Percentiles rank a stretch among this genome's conserved stretches.
phyloP scores from a whole-genome alignment of 306 rosid genomes.

The Trichosanthes cucumerina region DNA sequence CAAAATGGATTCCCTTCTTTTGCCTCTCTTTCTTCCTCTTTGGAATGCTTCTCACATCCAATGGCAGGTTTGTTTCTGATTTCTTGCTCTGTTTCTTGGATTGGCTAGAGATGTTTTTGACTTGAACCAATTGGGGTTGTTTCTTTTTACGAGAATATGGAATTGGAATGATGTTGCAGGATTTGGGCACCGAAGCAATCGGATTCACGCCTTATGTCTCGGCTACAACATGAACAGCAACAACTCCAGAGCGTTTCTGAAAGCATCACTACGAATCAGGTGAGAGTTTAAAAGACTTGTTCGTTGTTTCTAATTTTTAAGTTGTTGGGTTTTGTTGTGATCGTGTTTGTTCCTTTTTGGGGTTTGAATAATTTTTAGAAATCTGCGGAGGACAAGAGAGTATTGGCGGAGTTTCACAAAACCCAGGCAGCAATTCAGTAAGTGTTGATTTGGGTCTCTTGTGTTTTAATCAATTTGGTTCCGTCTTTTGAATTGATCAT shows the following conservation, averaged over 20 bases:
- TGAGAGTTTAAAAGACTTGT: background rate
- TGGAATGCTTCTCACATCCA: slow-evolving; percentile 4
- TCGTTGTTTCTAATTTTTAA: background rate
- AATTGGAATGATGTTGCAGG: background rate
- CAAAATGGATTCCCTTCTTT: background rate
- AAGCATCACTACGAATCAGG: background rate
- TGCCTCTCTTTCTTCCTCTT: background rate
- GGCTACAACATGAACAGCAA: background rate
- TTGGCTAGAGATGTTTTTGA: background rate
- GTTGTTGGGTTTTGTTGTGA: background rate
- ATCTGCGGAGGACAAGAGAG: slow-evolving; percentile 40
- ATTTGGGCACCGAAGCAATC: background rate
- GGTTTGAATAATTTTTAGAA: slow-evolving; percentile 25
- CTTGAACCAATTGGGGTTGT: background rate
- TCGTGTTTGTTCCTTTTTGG: background rate
- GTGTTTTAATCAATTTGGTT: background rate
- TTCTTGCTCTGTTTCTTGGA: background rate
- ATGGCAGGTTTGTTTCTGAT: background rate
- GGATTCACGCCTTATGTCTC: background rate
- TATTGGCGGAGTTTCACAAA: slow-evolving; percentile 48
- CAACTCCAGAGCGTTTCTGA: background rate
- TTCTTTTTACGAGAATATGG: background rate
- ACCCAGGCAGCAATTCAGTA: slow-evolving; percentile 88
- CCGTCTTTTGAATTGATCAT: background rate
- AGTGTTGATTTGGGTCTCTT: slow-evolving; percentile 26